A percentile compares a stretch with the other conserved stretches of the same genome.
These are phyloP conservation scores for Pythium brassicae DNA, from an alignment of 352 stramenopile species.

Conservation along the genomic window DNA sequence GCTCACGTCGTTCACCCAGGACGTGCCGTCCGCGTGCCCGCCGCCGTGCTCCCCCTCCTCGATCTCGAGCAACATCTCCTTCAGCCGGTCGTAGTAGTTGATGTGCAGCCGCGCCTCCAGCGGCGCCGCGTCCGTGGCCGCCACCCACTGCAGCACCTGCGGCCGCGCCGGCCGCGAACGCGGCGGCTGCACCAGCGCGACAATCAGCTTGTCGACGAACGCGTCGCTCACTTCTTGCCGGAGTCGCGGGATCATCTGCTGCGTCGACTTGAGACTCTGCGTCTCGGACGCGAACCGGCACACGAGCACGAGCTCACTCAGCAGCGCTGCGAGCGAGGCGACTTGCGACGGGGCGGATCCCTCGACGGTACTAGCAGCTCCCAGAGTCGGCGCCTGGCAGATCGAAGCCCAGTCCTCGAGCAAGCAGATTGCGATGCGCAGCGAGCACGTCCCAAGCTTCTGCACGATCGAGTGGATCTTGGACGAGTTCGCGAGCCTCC, in stretches of 20 bases:
- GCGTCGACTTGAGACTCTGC: constrained; percentile 11
- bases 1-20: constrained; percentile 56
- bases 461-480: constrained; percentile 29
- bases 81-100: constrained; percentile 53
- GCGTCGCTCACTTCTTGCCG: constrained; percentile 43
- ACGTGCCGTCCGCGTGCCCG: constrained; percentile 8
- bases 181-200: constrained; percentile 30
- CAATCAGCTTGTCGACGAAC: constrained; percentile 35
- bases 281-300: constrained; percentile 37
- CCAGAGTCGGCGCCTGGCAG: constrained; percentile 3
- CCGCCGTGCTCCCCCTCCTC: constrained; percentile 17
- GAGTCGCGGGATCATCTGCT: constrained; percentile 35
- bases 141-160: constrained; percentile 22
- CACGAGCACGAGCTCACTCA: constrained; percentile 45
- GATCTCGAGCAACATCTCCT: constrained; percentile 36
- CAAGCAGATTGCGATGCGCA: constrained; percentile 22
- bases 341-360: background rate
- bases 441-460: constrained; percentile 22
- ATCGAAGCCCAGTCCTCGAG: constrained; percentile 42
- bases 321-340: constrained; percentile 9
- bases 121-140: constrained; percentile 19
- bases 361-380: background rate
- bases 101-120: constrained; percentile 37
- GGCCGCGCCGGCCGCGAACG: background rate
- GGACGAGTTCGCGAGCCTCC: constrained; percentile 30